Conservation (phyloP, 345 rosid genomes). For the Citrus mangshanensis region DNA sequence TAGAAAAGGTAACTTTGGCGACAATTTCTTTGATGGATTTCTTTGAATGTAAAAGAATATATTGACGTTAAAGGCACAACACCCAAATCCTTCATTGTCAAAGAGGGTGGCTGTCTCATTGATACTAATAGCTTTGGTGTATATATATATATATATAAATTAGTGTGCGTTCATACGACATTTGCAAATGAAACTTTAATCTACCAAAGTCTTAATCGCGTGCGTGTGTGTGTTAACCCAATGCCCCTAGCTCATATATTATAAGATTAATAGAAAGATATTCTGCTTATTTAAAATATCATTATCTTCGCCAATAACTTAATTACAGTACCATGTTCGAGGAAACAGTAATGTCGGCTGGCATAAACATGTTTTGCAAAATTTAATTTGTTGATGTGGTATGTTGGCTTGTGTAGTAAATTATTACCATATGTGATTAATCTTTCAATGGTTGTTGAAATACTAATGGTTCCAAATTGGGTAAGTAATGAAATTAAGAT, state of each 20-base stretch:
- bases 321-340: not conserved
- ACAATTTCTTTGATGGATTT: not conserved
- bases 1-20: constrained; percentile 16
- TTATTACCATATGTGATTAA: not conserved
- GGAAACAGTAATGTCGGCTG: not conserved
- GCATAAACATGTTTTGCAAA: not conserved
- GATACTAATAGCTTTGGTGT: not conserved
- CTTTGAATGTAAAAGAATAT: constrained; percentile 16
- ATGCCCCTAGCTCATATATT: not conserved
- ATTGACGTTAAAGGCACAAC: constrained; percentile 38
- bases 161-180: not conserved
- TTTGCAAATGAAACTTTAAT: constrained; percentile 8
- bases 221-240: no score
- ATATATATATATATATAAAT: no score
- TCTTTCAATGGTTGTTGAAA: not conserved
- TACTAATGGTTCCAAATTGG: not conserved
- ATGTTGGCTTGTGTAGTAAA: not conserved
- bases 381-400: not conserved
- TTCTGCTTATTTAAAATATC: constrained; percentile 1
- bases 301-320: not conserved
- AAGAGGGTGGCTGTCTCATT: constrained; percentile 27
- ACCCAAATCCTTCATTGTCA: constrained; percentile 17
- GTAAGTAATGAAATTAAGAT: not conserved
- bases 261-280: not conserved
- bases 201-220: not conserved